Evolutionary conservation across 306 rosid species (phyloP).

Genomic region (Leucaena leucocephala): DNA sequence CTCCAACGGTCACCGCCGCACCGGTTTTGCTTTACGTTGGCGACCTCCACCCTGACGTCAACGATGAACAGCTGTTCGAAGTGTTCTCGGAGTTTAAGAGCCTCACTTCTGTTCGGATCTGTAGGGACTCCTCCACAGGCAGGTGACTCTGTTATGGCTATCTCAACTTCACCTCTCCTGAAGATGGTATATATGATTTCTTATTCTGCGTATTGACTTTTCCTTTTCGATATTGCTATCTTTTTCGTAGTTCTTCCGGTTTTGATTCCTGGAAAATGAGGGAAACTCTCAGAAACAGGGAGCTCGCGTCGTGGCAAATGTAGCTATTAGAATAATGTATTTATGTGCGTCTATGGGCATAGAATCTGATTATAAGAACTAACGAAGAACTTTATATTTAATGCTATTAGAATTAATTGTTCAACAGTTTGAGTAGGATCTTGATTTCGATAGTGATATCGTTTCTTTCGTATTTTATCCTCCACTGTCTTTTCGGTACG

Average conservation of each 20-base stretch:
- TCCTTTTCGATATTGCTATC: not conserved
- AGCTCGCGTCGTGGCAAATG: not conserved
- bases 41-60: slow-evolving; percentile 56
- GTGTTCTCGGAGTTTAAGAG: slow-evolving; percentile 46
- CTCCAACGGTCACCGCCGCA: slow-evolving; percentile 33
- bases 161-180: slow-evolving; percentile 48
- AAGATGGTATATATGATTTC: slow-evolving; percentile 54
- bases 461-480: not conserved
- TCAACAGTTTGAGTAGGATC: not conserved
- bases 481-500: not conserved
- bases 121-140: slow-evolving; percentile 49
- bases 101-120: slow-evolving; percentile 51
- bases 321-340: not conserved
- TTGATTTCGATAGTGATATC: not conserved
- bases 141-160: slow-evolving; percentile 67
- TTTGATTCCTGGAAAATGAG: not conserved
- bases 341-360: not conserved
- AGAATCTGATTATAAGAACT: not conserved
- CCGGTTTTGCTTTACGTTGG: slow-evolving; percentile 61
- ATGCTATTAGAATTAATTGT: not conserved
- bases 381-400: not conserved
- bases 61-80: slow-evolving; percentile 46
- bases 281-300: not conserved
- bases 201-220: not conserved
- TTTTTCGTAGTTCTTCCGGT: not conserved